phyloP scores from a whole-genome alignment of 176 grass and related monocot species.

The Tillandsia fasciculata region DNA sequence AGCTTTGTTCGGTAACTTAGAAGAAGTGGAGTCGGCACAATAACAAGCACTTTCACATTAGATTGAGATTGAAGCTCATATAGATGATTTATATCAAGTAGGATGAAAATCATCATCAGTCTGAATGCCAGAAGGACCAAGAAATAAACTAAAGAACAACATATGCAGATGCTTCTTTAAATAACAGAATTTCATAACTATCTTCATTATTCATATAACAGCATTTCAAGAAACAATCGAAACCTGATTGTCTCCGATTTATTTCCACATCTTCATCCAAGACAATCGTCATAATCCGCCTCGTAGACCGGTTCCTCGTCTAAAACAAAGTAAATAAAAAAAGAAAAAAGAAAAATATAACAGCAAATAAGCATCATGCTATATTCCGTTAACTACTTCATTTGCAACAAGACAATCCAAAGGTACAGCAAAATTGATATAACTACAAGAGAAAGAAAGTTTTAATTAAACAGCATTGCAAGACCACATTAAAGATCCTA shows the following conservation, averaged over 20 bases:
- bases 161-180: not conserved
- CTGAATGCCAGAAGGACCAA: no score
- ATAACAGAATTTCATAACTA: not conserved
- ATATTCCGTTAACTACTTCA: not conserved
- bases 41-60: not conserved
- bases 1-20: not conserved
- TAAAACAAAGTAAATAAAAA: constrained; percentile 20
- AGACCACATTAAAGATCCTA: no score
- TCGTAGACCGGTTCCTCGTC: constrained; percentile 28
- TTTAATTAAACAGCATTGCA: no score
- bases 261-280: constrained; percentile 84
- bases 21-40: not conserved
- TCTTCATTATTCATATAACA: constrained; percentile 8
- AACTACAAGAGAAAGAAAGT: not conserved
- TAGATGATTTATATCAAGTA: no score
- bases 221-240: constrained; percentile 18
- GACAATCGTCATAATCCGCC: constrained; percentile 39
- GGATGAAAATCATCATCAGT: no score
- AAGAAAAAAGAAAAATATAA: not conserved
- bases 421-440: not conserved
- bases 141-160: no score
- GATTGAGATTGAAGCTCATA: no score
- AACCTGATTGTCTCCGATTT: constrained; percentile 48
- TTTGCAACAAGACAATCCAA: not conserved
- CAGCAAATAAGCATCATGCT: not conserved